Conservation (phyloP, 257 asterid species). For the Petunia secreta region DNA sequence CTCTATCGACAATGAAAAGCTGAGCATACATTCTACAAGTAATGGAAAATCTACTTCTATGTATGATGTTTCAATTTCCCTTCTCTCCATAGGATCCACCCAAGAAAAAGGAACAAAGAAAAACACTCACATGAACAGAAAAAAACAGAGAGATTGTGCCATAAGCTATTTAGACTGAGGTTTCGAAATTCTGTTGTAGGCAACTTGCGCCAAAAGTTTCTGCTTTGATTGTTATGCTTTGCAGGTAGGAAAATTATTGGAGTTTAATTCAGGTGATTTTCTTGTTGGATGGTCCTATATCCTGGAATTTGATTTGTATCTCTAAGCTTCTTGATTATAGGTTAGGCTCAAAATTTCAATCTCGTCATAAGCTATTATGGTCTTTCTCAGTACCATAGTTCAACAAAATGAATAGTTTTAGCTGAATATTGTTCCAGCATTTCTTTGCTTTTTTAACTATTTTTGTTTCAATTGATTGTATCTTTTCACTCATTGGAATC, state of each 20-base stretch:
- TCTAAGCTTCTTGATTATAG: constrained; percentile 12
- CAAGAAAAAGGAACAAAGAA: background rate
- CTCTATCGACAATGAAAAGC: constrained; percentile 32
- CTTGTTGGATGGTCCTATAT: background rate
- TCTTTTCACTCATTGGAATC: too few relatives aligned
- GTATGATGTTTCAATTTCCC: background rate
- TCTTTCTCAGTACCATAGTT: too few relatives aligned
- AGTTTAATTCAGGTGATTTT: background rate
- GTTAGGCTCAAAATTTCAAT: background rate
- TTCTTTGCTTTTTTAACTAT: too few relatives aligned
- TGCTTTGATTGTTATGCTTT: background rate
- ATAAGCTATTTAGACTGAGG: background rate
- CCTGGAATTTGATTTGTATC: background rate
- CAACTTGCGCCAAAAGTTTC: background rate
- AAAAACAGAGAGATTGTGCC: background rate
- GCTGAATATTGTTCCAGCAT: too few relatives aligned
- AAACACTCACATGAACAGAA: background rate
- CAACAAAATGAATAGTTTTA: too few relatives aligned
- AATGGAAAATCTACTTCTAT: constrained; percentile 3
- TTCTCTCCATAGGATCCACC: background rate
- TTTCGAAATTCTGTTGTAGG: background rate
- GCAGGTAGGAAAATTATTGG: background rate
- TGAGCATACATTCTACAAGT: constrained; percentile 27
- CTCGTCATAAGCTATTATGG: too few relatives aligned
- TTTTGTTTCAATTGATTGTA: too few relatives aligned